Percentiles rank a stretch among this genome's conserved stretches.
These are phyloP conservation scores for Yamadazyma buinensis DNA, from an alignment of 1,139 yeast species.

Conservation along the genomic window DNA sequence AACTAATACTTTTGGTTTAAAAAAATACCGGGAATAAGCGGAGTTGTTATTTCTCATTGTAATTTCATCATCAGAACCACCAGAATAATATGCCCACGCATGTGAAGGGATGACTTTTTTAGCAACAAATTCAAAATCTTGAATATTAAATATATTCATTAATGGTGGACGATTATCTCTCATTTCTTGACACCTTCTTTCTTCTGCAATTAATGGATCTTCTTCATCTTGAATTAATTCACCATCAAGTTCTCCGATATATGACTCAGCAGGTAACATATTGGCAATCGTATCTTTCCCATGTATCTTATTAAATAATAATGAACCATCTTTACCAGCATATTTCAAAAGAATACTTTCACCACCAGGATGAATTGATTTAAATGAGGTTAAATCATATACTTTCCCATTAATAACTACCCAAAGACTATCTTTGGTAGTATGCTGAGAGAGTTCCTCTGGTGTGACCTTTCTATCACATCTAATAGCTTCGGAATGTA, in stretches of 20 bases:
- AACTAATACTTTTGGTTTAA: constrained; percentile 70
- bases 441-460: constrained; percentile 5
- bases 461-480: constrained; percentile 3
- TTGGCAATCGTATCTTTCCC: constrained; percentile 7
- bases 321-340: constrained; percentile 27
- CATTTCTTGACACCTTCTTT: constrained; percentile 6
- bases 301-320: constrained; percentile 11
- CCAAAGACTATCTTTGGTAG: constrained; percentile 14
- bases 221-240: constrained; percentile 4
- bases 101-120: constrained; percentile 59
- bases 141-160: constrained; percentile 52
- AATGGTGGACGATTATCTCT: constrained; percentile 41
- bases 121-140: constrained; percentile 78
- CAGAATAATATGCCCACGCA: constrained; percentile 85
- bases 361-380: constrained; percentile 26
- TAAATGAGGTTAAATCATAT: constrained; percentile 26
- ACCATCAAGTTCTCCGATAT: constrained; percentile 7
- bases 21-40: constrained; percentile 76
- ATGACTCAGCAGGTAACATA: constrained; percentile 6
- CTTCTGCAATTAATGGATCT: constrained; percentile 10
- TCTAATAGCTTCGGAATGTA: too few species aligned
- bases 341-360: constrained; percentile 19
- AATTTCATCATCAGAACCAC: constrained; percentile 87
- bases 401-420: constrained; percentile 25
- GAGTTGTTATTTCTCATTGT: constrained; percentile 78